Base-by-base conservation (phyloP, 2,329 filamentous ascomycete species). In the Botryotinia globosa region DNA sequence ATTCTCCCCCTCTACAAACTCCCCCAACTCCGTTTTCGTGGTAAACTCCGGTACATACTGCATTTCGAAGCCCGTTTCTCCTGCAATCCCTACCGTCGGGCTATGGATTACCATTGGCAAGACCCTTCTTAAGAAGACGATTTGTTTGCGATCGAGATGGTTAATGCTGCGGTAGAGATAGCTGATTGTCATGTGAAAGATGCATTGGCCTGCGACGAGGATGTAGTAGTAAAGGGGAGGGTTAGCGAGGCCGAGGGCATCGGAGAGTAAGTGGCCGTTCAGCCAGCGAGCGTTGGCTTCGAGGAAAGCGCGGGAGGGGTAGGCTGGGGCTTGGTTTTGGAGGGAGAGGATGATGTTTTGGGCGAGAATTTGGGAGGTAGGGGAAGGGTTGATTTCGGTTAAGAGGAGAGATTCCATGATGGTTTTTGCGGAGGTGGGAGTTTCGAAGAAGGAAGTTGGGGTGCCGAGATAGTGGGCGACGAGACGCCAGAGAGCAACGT, bases 401-500 rank as follows among this genome's bases (percentile, higher is more conserved):
- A 88, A 82, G 29, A 93, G 80, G 1, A 94, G 82, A 0, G 87
- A 88, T 76, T 94, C 91, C 87, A 94, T 90, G 78, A 89, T 86
- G 3, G 83, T 83, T 75, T 86, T 89, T 2, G 90, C 89, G 48
- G 85, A 83, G 9, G 82, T 82, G 0, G 87, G 84, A 0, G 85
- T 87, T 1, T 85, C 84, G 78, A 94, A 89, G 75, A 85, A 86
- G 37, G 85, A 85, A 1, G 87, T 87, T 0, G 92, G 92, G 10
- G 88, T 89, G 20, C 92, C 92, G 77, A 94, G 86, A 44, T 94
- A 84, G 78, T 93, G 86, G 0, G 87, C 92, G 20, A 94, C 87
- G 75, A 92, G 91, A 4, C 92, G 87, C 92, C 92, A 95, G 0
- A 95, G 83, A 0, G 92, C 91, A 62, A 93, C 84, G 79, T 93